A percentile compares a stretch with the other conserved stretches of the same genome.
Evolutionary conservation across 805 yeast genomes (phyloP).

Genomic region (Myxozyma monticola): DNA sequence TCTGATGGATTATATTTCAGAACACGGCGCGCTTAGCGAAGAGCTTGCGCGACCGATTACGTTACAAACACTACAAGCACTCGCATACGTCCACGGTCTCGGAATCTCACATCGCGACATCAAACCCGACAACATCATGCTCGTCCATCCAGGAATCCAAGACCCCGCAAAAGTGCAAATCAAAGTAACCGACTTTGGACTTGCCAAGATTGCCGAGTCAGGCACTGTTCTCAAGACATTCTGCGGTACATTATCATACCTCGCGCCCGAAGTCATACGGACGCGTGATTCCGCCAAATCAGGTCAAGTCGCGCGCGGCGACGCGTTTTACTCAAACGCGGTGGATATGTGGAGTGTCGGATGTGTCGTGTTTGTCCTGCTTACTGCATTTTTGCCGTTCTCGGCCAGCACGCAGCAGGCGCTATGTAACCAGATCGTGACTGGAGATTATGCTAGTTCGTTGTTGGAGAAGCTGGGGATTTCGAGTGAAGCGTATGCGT

Average conservation of each 20-base stretch:
- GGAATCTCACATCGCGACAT: constrained; percentile 96
- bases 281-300: constrained; percentile 38
- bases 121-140: constrained; percentile 92
- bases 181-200: constrained; percentile 95
- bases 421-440: constrained; percentile 69
- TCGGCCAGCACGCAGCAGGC: constrained; percentile 90
- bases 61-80: constrained; percentile 78
- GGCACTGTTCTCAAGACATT: constrained; percentile 90
- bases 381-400: constrained; percentile 93
- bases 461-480: constrained; percentile 62
- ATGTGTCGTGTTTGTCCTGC: constrained; percentile 83
- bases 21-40: constrained; percentile 84
- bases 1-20: constrained; percentile 93
- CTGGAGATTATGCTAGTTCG: constrained; percentile 73
- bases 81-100: constrained; percentile 79
- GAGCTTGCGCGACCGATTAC: constrained; percentile 85
- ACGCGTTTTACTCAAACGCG: constrained; percentile 62
- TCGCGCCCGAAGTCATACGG: constrained; percentile 87
- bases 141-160: constrained; percentile 81
- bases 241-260: constrained; percentile 95
- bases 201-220: constrained; percentile 85
- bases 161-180: constrained; percentile 51
- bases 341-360: constrained; percentile 99
- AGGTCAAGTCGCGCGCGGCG: constrained; percentile 33
- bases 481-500: constrained; percentile 68